A percentile compares a stretch with the other conserved stretches of the same genome.
phyloP scores from a whole-genome alignment of 768 basidiomycete species.

The Cystoderma amianthinum region DNA sequence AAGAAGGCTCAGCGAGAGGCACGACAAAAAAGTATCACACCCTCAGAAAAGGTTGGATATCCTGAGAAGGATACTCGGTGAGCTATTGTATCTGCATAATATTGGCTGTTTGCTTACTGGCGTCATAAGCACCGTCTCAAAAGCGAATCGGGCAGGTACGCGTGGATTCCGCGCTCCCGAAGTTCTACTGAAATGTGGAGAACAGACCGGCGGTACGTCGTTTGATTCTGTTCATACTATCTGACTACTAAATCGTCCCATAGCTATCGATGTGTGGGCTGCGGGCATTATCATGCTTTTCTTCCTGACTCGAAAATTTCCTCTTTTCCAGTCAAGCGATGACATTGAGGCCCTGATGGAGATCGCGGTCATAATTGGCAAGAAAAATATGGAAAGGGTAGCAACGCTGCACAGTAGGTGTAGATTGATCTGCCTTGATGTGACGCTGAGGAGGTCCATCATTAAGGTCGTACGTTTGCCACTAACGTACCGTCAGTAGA shows the following conservation, averaged over 20 bases:
- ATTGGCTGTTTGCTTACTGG: slow-evolving; percentile 1
- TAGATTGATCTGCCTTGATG: neutral
- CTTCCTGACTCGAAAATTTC: slow-evolving; percentile 89
- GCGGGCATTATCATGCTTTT: slow-evolving; percentile 89
- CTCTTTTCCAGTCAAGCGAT: slow-evolving; percentile 88
- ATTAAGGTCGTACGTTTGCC: slow-evolving; percentile 75
- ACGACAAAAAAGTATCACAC: slow-evolving; percentile 39
- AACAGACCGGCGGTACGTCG: slow-evolving; percentile 81
- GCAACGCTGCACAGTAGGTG: slow-evolving; percentile 85
- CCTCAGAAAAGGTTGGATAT: slow-evolving; percentile 72
- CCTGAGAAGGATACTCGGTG: slow-evolving; percentile 71
- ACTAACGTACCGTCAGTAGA: slow-evolving; percentile 85
- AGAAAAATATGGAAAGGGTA: slow-evolving; percentile 72
- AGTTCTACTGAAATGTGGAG: slow-evolving; percentile 88
- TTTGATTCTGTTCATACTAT: slow-evolving; percentile 1
- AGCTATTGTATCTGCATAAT: slow-evolving; percentile 4
- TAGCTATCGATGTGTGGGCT: slow-evolving; percentile 97
- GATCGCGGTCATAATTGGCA: slow-evolving; percentile 82
- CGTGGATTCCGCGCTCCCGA: slow-evolving; percentile 96
- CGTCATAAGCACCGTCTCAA: slow-evolving; percentile 76
- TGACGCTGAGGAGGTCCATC: slow-evolving; percentile 1
- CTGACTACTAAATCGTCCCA: neutral
- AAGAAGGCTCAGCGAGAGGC: slow-evolving; percentile 57
- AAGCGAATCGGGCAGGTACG: slow-evolving; percentile 95
- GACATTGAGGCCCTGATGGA: slow-evolving; percentile 96